phyloP scores from a whole-genome alignment of 768 basidiomycete genomes.

The Boletales sp. region DNA sequence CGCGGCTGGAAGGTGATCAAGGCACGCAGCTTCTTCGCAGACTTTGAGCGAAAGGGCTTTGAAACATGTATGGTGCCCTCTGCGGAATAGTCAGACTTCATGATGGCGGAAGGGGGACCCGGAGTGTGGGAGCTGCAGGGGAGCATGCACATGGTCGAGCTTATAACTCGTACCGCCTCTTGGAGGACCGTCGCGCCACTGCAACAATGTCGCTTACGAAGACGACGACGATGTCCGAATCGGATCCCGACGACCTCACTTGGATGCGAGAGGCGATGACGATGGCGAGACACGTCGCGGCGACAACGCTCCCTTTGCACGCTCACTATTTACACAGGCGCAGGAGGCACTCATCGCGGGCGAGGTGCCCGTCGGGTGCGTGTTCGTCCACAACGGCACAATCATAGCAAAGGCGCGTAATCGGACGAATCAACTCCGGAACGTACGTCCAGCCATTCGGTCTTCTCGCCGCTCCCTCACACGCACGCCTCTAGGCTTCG shows the following conservation, averaged over 20 bases:
- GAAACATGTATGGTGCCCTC: conserved; percentile 72
- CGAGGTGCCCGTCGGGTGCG: conserved; percentile 96
- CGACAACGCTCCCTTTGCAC: too few relatives aligned
- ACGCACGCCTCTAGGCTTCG: conserved; percentile 61
- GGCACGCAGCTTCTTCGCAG: conserved; percentile 75
- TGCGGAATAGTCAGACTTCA: conserved; percentile 40
- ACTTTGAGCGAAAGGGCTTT: conserved; percentile 68
- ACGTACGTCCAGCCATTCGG: conserved; percentile 50
- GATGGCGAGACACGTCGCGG: conserved; percentile 52
- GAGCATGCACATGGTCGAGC: background rate
- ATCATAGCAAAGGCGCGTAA: conserved; percentile 89
- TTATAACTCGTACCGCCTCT: background rate
- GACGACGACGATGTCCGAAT: background rate
- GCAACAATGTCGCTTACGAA: background rate
- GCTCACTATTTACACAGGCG: conserved; percentile 43
- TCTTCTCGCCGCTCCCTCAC: background rate
- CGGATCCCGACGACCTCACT: conserved; percentile 32
- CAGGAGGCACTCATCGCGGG: conserved; percentile 79
- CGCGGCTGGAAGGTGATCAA: conserved; percentile 85
- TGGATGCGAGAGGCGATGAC: conserved; percentile 85
- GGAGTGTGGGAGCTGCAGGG: conserved; percentile 4
- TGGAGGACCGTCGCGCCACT: background rate
- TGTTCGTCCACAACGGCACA: conserved; percentile 78
- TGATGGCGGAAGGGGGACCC: conserved; percentile 4
- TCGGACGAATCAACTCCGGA: conserved; percentile 89